Evolutionary conservation across 108 stramenopile species (phyloP), one percentile per base, ranked within the genome.

Genomic region (Cyclostephanos invisitatus): DNA sequence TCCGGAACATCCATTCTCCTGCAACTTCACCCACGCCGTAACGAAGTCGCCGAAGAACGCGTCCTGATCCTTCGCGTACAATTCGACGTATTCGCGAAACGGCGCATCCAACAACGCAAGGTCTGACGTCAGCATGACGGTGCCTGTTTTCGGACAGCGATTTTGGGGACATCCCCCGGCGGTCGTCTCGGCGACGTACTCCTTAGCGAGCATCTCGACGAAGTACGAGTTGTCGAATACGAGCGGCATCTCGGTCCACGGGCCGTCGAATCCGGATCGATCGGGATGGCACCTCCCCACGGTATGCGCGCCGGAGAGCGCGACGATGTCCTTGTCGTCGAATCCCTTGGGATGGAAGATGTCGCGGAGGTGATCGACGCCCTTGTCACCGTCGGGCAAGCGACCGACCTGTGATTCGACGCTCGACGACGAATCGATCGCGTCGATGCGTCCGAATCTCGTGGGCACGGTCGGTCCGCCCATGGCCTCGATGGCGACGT

Each of bases 331-430:
- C 70, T 40, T 57, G 62, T 91, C 89, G 67, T 64, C 72, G 48
- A 91, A 87, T 73, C 89, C 89, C 87, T 89, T 88, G 81, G 87
- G 89, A 59, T 86, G 77, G 74, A 90, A 90, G 53, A 90, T 83
- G 36, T 90, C 86, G n/a, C 89, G 62, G 12, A 86, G 68, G 80
- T 85, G 85, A 67, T 73, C 71, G 47, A 72, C 64, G 17, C 83
- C 83, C 75, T 83, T 77, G 68, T 79, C 68, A 11, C 83, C 88
- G 38, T 86, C 85, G 15, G 86, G 86, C 37, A 86, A 72, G 27
- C 81, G 73, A 36, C 80, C 81, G n/a, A 47, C 68, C 40, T 79
- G n/a, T n/a, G n/a, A n/a, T n/a, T n/a, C n/a, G 78, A 25, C 29
- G 18, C 57, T 81, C 81, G 7, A 66, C 78, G 35, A 61, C 21